Evolutionary conservation across 371 early-diverging fungal species (phyloP), one percentile per base, ranked within the genome.

Genomic region (Mortierella sp.): DNA sequence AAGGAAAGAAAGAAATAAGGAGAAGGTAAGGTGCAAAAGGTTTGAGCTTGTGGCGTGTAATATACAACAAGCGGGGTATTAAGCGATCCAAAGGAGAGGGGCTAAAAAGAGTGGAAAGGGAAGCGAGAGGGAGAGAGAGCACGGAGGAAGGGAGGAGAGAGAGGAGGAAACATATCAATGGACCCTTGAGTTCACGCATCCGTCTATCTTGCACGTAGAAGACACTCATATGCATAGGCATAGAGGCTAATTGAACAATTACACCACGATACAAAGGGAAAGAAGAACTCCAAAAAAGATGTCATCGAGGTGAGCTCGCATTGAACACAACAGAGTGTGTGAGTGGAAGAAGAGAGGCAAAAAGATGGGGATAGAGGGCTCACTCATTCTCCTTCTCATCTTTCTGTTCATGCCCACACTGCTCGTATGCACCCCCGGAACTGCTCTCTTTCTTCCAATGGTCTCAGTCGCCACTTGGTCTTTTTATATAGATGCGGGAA

Each of bases 391-490:
- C 49, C 14, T 18, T 49, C 49, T 49, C 18, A 41, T 51, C 51
- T 51, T 51, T 51, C 63, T 32, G 35, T 35, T 63, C 38, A 32
- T 63, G 63, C 32, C 63, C 63, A 29, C 18, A 32, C 35, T 63
- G 63, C 35, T 51, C 35, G 35, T 63, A 63, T 63, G 12, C 4
- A n/a, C 63, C 63, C 63, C 35, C 35, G 7, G 35, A 63, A 35
- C 7, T 32, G 63, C 35, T 63, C 63, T 63, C 27, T 56, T 56
- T 10, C 58, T 56, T 56, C 27, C 11, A 18, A 35, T 29, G 35
- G 35, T 63, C 35, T 63, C 63, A 63, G 63, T 63, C 18, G 63
- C 38, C 63, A 60, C 27, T 60, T 29, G 32, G 29, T 60, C 60
- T 60, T 60, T 29, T 60, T 29, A 60, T 60, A 60, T 29, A 29